A percentile compares a stretch with the other conserved stretches of the same genome.
Conservation (phyloP, 176 grass and related monocot genomes). For the Guadua angustifolia region DNA sequence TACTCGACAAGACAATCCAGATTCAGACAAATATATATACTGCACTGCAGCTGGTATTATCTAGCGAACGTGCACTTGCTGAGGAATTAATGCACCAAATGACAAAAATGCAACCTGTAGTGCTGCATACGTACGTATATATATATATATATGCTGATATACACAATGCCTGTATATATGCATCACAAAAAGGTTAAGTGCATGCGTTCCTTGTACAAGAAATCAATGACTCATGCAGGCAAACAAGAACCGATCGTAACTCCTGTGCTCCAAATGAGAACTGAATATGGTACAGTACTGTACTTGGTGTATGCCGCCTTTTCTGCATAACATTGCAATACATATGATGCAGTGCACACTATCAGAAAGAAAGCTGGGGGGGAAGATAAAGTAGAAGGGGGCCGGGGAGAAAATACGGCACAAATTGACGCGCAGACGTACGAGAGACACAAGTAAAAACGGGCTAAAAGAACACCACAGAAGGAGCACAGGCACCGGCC, state of each 20-base stretch:
- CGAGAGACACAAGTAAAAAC: neutral
- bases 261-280: no score
- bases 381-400: neutral
- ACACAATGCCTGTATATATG: neutral
- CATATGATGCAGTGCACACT: neutral
- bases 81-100: no score
- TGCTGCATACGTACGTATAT: no score
- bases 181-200: neutral
- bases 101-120: no score
- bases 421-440: neutral
- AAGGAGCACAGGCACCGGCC: neutral
- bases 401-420: neutral
- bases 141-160: no score
- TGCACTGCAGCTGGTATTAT: neutral
- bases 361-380: neutral
- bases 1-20: neutral
- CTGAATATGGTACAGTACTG: no score
- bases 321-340: no score
- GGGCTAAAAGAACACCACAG: slow-evolving; percentile 14
- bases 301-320: no score
- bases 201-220: neutral
- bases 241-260: no score
- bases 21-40: neutral
- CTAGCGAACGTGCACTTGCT: no score
- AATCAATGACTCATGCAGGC: no score